phyloP scores from a whole-genome alignment of 1,284 basidiomycete species.

The Cutaneotrichosporon cutaneum region DNA sequence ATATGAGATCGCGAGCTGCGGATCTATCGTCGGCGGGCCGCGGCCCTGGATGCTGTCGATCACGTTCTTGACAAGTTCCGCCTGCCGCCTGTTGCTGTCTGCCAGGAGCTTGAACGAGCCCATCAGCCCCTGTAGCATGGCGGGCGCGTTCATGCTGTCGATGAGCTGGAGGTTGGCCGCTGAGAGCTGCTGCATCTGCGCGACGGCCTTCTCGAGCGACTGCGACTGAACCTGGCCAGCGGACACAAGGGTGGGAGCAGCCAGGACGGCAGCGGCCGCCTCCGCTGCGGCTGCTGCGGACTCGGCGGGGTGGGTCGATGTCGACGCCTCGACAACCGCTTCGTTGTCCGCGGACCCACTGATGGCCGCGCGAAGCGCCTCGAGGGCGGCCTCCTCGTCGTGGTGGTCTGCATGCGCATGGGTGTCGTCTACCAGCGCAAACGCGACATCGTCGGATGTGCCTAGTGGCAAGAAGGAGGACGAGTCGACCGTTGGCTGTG shows the following conservation, averaged over 20 bases:
- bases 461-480: constrained; percentile 18
- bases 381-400: constrained; percentile 35
- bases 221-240: constrained; percentile 25
- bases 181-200: constrained; percentile 30
- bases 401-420: constrained; percentile 24
- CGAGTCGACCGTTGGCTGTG: constrained; percentile 13
- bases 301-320: background rate
- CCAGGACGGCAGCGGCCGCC: background rate
- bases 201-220: constrained; percentile 28
- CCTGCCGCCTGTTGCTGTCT: constrained; percentile 38
- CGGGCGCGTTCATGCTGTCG: constrained; percentile 35
- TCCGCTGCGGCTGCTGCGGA: background rate
- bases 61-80: constrained; percentile 37
- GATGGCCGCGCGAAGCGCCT: constrained; percentile 39
- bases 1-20: constrained; percentile 28
- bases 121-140: constrained; percentile 33
- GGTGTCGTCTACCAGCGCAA: constrained; percentile 23
- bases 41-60: constrained; percentile 22
- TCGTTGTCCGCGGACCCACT: constrained; percentile 18
- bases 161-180: constrained; percentile 29
- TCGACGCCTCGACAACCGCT: background rate
- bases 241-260: constrained; percentile 20
- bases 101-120: constrained; percentile 35
- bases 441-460: constrained; percentile 18
- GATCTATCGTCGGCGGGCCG: constrained; percentile 30